These are phyloP conservation scores for Clarireedia monteithiana DNA, from an alignment of 2,329 filamentous ascomycete genomes.

Conservation along the genomic window DNA sequence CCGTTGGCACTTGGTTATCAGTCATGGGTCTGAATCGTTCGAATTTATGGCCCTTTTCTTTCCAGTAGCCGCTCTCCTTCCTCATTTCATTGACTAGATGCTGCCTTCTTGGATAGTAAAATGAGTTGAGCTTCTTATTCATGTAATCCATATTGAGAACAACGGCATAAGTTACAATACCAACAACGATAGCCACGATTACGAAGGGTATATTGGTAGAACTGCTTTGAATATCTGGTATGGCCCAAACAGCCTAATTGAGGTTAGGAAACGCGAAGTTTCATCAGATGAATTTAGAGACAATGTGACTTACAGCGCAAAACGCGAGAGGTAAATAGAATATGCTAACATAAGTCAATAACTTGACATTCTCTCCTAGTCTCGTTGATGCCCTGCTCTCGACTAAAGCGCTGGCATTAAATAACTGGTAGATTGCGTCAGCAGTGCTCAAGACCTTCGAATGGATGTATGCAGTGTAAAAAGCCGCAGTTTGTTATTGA, in stretches of 20 bases:
- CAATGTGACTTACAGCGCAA: conserved; percentile 13
- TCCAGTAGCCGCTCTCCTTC: conserved; percentile 4
- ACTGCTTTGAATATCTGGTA: background rate
- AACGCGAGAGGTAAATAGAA: conserved; percentile 32
- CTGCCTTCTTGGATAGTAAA: conserved; percentile 1
- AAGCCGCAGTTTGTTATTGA: too few relatives aligned
- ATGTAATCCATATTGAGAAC: conserved; percentile 8
- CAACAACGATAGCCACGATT: background rate
- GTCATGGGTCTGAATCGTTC: background rate
- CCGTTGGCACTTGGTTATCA: conserved; percentile 3
- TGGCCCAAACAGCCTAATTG: background rate
- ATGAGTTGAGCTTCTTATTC: background rate
- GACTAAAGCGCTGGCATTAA: conserved; percentile 24
- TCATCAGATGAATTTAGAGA: background rate
- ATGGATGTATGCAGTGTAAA: too few relatives aligned
- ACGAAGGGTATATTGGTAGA: conserved; percentile 1
- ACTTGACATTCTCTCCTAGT: conserved; percentile 30
- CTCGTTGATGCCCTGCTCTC: conserved; percentile 26
- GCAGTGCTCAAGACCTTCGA: too few relatives aligned
- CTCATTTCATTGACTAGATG: conserved; percentile 1
- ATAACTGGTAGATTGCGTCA: conserved; percentile 11
- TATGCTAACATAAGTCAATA: conserved; percentile 33
- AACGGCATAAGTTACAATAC: conserved; percentile 1
- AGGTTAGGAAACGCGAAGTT: background rate
- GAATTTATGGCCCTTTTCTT: background rate